These are phyloP conservation scores for Thraustotheca clavata DNA, from an alignment of 352 stramenopile species.

Conservation along the genomic window DNA sequence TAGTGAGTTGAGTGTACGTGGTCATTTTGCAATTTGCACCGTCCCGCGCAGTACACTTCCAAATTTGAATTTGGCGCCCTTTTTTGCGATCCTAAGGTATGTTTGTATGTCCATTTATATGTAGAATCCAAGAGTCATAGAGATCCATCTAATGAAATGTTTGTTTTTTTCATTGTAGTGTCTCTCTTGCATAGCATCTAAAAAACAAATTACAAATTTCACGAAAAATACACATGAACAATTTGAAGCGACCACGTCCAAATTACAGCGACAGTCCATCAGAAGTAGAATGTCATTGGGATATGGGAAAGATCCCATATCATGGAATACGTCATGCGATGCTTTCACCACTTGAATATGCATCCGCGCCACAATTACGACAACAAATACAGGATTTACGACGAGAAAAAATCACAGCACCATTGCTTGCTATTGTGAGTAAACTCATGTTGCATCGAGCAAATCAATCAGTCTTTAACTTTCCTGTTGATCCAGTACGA, in stretches of 20 bases:
- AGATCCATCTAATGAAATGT: neutral
- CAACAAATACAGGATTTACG: conserved; percentile 64
- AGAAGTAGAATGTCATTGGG: conserved; percentile 18
- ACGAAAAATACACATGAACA: conserved; percentile 15
- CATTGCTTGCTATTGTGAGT: conserved; percentile 53
- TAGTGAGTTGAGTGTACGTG: neutral
- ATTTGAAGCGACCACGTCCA: conserved; percentile 15
- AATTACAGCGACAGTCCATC: conserved; percentile 6
- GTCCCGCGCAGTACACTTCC: neutral
- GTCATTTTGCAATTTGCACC: conserved; percentile 20
- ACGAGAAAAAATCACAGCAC: conserved; percentile 54
- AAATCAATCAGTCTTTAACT: conserved; percentile 77
- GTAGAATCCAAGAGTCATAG: too few species aligned
- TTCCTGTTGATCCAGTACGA: conserved; percentile 60
- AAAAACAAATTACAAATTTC: neutral
- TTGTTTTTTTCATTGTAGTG: conserved; percentile 11
- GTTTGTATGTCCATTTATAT: neutral
- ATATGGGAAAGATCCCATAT: conserved; percentile 19
- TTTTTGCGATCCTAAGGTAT: conserved; percentile 1
- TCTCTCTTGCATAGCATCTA: neutral
- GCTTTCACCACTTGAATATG: conserved; percentile 49
- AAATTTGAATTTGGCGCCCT: conserved; percentile 16
- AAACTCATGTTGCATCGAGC: conserved; percentile 75
- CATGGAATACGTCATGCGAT: neutral
- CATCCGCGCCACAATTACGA: conserved; percentile 47